phyloP scores from a whole-genome alignment of 176 grass and related monocot species.

The Oryza rufipogon region DNA sequence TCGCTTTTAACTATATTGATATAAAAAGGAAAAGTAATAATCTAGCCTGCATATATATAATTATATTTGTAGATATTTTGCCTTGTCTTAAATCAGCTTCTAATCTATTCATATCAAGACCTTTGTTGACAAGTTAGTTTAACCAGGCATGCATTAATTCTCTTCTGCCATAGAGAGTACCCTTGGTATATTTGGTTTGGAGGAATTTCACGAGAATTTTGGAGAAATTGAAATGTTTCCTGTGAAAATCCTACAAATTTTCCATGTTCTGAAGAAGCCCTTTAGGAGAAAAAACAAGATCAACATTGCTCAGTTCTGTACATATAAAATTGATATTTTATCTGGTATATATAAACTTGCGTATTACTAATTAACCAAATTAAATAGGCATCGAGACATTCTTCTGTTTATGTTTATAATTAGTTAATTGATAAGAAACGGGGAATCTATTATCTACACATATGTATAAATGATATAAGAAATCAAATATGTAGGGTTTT shows the following conservation, averaged over 20 bases:
- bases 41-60: too few relatives aligned
- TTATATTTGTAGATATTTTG: too few relatives aligned
- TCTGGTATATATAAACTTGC: neutral
- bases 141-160: too few relatives aligned
- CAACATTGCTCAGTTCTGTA: neutral
- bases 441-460: too few relatives aligned
- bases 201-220: too few relatives aligned
- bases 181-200: too few relatives aligned
- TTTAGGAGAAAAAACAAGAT: neutral
- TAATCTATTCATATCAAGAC: too few relatives aligned
- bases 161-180: too few relatives aligned
- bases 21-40: neutral
- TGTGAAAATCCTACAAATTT: too few relatives aligned
- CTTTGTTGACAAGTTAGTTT: too few relatives aligned
- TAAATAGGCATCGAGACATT: neutral
- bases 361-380: neutral
- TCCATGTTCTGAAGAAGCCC: neutral
- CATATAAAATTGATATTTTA: slow-evolving; percentile 14
- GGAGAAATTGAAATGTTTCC: too few relatives aligned
- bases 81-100: too few relatives aligned
- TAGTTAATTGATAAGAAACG: neutral
- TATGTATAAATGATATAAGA: neutral
- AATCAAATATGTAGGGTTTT: slow-evolving; percentile 5
- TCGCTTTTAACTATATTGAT: neutral
- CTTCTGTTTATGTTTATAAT: neutral